Conservation (phyloP, 495 filamentous ascomycete species). For the Penicillium cataractarum region DNA sequence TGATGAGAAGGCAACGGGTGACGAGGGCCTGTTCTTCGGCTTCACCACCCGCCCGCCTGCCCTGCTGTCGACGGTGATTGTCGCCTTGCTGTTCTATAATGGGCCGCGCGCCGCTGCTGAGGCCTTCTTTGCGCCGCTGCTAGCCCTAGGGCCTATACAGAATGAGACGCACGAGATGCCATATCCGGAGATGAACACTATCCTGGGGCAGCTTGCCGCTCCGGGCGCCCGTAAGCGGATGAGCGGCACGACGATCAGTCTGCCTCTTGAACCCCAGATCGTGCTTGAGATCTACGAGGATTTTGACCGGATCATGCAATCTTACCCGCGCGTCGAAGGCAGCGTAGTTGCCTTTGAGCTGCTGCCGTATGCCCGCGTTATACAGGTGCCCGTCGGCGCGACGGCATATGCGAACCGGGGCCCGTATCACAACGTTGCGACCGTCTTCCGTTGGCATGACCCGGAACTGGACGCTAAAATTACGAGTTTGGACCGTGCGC, state of each 20-base stretch:
- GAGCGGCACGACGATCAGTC: constrained; percentile 15
- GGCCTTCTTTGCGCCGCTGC: constrained; percentile 35
- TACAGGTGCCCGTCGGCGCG: constrained; percentile 10
- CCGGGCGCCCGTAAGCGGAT: constrained; percentile 3
- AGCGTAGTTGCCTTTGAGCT: constrained; percentile 22
- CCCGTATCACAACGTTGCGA: constrained; percentile 22
- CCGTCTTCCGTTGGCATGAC: constrained; percentile 20
- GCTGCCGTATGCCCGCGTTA: constrained; percentile 15
- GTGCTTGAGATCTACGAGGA: constrained; percentile 17
- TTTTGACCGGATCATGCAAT: constrained; percentile 11
- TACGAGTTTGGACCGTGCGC: not conserved
- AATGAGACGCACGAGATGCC: constrained; percentile 31
- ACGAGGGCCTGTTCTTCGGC: constrained; percentile 28
- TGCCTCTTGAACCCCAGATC: constrained; percentile 18
- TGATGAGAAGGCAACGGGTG: constrained; percentile 22
- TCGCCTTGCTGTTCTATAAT: constrained; percentile 46
- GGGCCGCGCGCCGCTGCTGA: constrained; percentile 39
- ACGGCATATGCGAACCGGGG: constrained; percentile 26
- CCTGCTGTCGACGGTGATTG: constrained; percentile 28
- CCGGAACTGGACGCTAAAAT: constrained; percentile 12
- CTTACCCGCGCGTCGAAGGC: constrained; percentile 13
- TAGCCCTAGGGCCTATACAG: constrained; percentile 28
- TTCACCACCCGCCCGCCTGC: constrained; percentile 36
- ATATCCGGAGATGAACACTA: constrained; percentile 25
- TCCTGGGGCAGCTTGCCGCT: not conserved